Evolutionary conservation across 108 stramenopile species (phyloP).

Genomic region (Epipyxis sp.): DNA sequence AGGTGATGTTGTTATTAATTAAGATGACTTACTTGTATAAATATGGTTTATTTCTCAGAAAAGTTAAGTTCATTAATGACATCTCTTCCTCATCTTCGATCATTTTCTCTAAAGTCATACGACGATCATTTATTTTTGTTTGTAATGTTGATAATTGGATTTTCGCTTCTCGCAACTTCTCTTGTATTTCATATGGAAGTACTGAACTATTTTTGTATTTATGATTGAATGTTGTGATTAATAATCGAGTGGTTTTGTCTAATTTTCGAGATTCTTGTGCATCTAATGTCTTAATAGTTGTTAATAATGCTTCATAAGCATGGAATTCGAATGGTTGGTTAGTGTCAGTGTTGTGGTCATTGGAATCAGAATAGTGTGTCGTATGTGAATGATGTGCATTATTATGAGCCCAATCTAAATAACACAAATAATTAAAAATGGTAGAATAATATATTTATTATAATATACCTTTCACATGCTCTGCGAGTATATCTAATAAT

Average conservation of each 20-base stretch:
- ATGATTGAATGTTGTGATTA: not conserved
- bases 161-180: not conserved
- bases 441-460: not conserved
- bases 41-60: not conserved
- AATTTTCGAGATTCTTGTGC: not conserved
- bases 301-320: not conserved
- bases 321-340: not conserved
- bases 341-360: not conserved
- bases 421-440: not conserved
- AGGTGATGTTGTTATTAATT: not conserved
- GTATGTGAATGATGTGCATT: no score
- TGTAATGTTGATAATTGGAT: not conserved
- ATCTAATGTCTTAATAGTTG: not conserved
- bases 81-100: conserved; percentile 32
- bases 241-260: not conserved
- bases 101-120: not conserved
- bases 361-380: not conserved
- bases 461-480: not conserved
- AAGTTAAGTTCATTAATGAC: conserved; percentile 18
- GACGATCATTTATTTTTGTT: not conserved
- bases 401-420: not conserved
- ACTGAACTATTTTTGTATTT: not conserved
- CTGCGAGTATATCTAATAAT: not conserved
- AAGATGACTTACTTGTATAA: conserved; percentile 26
- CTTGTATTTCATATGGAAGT: not conserved